phyloP scores from a whole-genome alignment of 495 filamentous ascomycete species.

The Physcia stellaris region DNA sequence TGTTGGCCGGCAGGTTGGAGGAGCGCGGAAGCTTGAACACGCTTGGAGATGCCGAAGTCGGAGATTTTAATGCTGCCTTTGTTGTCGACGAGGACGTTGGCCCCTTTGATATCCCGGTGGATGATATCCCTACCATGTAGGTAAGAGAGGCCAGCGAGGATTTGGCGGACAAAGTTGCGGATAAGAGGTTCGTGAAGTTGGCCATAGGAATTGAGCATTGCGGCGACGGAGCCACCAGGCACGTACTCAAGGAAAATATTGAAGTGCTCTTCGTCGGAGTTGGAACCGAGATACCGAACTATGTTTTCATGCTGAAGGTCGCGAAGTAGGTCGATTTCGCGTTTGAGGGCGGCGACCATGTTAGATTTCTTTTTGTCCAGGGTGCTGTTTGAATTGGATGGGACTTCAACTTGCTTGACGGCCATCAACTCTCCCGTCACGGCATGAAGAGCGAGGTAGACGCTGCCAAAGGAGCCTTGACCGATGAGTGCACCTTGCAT shows the following conservation, averaged over 20 bases:
- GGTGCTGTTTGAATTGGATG: conserved; percentile 61
- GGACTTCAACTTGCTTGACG: conserved; percentile 96
- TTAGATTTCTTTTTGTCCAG: conserved; percentile 85
- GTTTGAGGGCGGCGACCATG: conserved; percentile 95
- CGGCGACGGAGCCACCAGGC: conserved; percentile 89
- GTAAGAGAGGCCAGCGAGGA: conserved; percentile 87
- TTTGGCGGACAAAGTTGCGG: conserved; percentile 93
- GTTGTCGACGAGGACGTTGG: conserved; percentile 98
- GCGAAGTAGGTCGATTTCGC: conserved; percentile 86
- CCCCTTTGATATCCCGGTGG: conserved; percentile 96
- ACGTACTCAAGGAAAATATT: conserved; percentile 99
- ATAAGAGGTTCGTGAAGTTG: conserved; percentile 86
- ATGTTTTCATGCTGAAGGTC: conserved; percentile 95
- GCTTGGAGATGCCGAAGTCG: conserved; percentile 98
- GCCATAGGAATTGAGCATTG: conserved; percentile 96
- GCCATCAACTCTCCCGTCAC: conserved; percentile 96
- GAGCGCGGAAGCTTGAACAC: conserved; percentile 65
- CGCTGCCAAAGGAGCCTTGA: conserved; percentile 91
- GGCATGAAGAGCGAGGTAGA: conserved; percentile 91
- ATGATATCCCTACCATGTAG: conserved; percentile 93
- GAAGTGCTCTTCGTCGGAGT: conserved; percentile 77
- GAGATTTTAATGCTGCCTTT: conserved; percentile 99
- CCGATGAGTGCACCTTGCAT: conserved; percentile 98
- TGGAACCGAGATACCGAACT: conserved; percentile 92
- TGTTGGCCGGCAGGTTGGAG: conserved; percentile 46